Percentiles rank a stretch among this genome's conserved stretches.
Conservation (phyloP, 805 yeast genomes). For the Metschnikowia hibisci region DNA sequence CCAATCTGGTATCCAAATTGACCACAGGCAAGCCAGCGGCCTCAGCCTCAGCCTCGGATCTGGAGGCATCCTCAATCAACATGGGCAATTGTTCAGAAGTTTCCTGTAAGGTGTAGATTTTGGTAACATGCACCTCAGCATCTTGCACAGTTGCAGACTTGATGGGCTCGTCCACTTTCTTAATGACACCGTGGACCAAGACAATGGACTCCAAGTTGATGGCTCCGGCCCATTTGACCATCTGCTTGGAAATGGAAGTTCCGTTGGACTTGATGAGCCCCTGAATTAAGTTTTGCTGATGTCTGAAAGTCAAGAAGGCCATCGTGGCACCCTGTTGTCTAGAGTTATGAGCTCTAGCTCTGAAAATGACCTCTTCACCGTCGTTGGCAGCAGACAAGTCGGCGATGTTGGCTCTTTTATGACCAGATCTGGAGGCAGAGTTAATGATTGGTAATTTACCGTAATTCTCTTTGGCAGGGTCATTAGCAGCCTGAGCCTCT, state of each 20-base stretch:
- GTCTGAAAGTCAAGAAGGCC: conserved; percentile 88
- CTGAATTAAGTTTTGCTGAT: conserved; percentile 87
- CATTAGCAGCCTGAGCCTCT: conserved; percentile 65
- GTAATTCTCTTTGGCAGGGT: conserved; percentile 81
- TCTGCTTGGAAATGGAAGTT: conserved; percentile 70
- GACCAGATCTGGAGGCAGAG: conserved; percentile 65
- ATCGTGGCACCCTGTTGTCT: conserved; percentile 96
- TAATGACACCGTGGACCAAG: conserved; percentile 79
- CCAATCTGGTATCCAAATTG: conserved; percentile 93
- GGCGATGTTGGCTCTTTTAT: conserved; percentile 54
- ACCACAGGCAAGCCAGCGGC: conserved; percentile 89
- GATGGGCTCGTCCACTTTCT: conserved; percentile 79
- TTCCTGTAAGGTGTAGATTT: conserved; percentile 74
- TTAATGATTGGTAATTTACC: conserved; percentile 88
- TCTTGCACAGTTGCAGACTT: conserved; percentile 90
- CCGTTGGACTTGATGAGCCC: conserved; percentile 57
- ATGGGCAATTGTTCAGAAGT: conserved; percentile 93
- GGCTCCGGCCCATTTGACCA: conserved; percentile 93
- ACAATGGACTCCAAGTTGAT: conserved; percentile 89
- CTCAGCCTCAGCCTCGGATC: conserved; percentile 93
- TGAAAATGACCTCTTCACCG: conserved; percentile 74
- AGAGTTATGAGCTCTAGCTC: conserved; percentile 91
- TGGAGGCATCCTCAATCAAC: conserved; percentile 91
- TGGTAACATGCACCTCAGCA: conserved; percentile 74
- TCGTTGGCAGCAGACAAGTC: conserved; percentile 59